Evolutionary conservation across 306 rosid genomes (phyloP), one percentile per base, ranked within the genome.

Genomic region (Adenanthera pavonina): DNA sequence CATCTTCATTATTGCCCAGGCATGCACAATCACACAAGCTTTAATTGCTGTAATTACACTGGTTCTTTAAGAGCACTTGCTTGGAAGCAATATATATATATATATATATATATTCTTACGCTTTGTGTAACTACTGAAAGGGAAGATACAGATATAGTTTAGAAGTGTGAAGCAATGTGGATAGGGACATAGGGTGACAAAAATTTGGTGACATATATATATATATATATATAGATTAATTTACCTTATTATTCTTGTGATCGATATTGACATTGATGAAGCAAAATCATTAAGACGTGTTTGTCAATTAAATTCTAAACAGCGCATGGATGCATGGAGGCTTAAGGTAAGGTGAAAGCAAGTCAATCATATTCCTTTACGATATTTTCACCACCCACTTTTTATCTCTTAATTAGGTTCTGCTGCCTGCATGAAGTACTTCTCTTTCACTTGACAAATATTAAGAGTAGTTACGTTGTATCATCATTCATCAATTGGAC

Each of bases 81-180:
- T 72, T 80, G 40, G 46, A 72, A 80, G 84, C 54, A 80, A 62
- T 35, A 61, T 47, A 10, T 69, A 41, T 72, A 72, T 40, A 41
- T 72, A 72, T 40, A 16, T 67, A 7, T 17, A 7, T 44, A 36
- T 59, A 4, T 38, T 30, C 47, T 73, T 72, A 60, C 65, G 72
- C 41, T 67, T 67, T 30, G 77, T 71, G n/a, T 43, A 25, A 19
- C 9, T 66, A 59, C 16, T 41, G 57, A 69, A 77, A 49, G 65
- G 64, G 59, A 48, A 64, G 30, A 36, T 48, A 19, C 15, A 12
- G 48, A 48, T 71, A 60, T 7, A 71, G 16, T 49, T 47, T 48
- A 3, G 7, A 8, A 48, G 12, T 14, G 33, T 33, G 44, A 34
- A 72, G 44, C 41, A 40, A 30, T 33, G 43, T 76, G 35, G 33